Conservation (phyloP, 139 green algal species). For the Dunaliella sp. region DNA sequence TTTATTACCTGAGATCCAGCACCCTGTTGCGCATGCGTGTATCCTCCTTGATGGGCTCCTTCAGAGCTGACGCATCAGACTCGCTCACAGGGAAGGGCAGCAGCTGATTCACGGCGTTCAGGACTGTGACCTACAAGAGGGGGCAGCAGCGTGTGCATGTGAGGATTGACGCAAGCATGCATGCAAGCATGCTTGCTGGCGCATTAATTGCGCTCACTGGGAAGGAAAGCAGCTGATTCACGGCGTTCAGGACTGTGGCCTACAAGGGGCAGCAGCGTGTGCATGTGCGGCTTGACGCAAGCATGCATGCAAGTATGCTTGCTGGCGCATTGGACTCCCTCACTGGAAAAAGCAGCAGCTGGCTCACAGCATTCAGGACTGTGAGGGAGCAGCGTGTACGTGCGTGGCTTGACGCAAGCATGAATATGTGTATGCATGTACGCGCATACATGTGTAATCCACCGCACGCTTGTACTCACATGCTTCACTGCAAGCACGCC, state of each 20-base stretch:
- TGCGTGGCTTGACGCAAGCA: no score
- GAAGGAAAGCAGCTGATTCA: constrained; percentile 83
- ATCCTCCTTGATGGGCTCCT: constrained; percentile 77
- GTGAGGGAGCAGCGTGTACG: no score
- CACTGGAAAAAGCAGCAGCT: constrained; percentile 85
- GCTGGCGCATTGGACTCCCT: constrained; percentile 53
- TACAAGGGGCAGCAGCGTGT: no score
- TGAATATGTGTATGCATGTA: no score
- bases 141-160: no score
- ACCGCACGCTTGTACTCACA: no score
- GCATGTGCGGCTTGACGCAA: no score
- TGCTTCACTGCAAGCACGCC: no score
- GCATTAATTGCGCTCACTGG: constrained; percentile 67
- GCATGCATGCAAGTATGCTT: no score
- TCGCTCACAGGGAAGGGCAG: constrained; percentile 87
- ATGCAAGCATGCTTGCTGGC: no score
- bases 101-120: constrained; percentile 78
- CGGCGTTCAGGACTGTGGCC: constrained; percentile 83
- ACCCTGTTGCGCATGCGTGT: constrained; percentile 81
- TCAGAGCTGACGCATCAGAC: constrained; percentile 39
- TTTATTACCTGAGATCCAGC: constrained; percentile 91
- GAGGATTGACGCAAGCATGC: no score
- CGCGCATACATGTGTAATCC: no score
- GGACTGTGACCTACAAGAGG: constrained; percentile 56
- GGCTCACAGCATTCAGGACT: constrained; percentile 83